Base-by-base conservation (phyloP, 2,329 filamentous ascomycete species). In the Dothiorella sarmentorum region DNA sequence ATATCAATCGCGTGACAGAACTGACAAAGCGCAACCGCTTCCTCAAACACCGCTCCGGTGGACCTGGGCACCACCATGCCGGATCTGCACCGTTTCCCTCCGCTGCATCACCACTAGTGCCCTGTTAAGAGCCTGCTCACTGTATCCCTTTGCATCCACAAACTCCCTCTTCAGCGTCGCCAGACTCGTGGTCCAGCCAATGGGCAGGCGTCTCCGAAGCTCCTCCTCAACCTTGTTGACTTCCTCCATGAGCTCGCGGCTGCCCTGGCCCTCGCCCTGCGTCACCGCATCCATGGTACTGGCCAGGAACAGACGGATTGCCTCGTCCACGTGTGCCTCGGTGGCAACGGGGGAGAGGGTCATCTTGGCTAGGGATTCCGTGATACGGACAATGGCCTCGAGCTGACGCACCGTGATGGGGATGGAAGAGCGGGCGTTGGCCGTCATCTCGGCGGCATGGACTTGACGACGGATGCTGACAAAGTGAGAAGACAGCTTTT, bases 251-350 rank as follows among this genome's bases (percentile, higher is more conserved):
- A 97, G 79, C 75, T 97, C 93, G 62, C 90, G 88, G 68, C 87
- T 91, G 35, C 90, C 90, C 31, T 75, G 73, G 63, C 87, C 89
- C 65, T 89, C 87, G 61, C 92, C 93, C 68, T 96, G 91, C 61
- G 90, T 93, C 59, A 97, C 91, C 7, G 94, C 94, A 69, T 99
- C 93, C 94, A 99, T 97, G 59, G 94, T 99, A 3, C 88, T 92
- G 64, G 92, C 94, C 27, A 99, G 79, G 86, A 99, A 99, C 15
- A 99, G 83, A 0, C 94, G 88, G 67, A 99, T 99, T 2, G 94
- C 94, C 77, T 99, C 94, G 69, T 99, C 93, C 55, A 99, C 94
- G 69, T 99, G 94, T 45, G 85, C 81, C 73, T 97, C 93, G 0
- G 89, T 92, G 2, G 93, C 94, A 40, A 97, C 82, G 3, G 92